Evolutionary conservation across 2,329 filamentous ascomycete genomes (phyloP), one percentile per base, ranked within the genome.

Genomic region (Microdochium nivale): DNA sequence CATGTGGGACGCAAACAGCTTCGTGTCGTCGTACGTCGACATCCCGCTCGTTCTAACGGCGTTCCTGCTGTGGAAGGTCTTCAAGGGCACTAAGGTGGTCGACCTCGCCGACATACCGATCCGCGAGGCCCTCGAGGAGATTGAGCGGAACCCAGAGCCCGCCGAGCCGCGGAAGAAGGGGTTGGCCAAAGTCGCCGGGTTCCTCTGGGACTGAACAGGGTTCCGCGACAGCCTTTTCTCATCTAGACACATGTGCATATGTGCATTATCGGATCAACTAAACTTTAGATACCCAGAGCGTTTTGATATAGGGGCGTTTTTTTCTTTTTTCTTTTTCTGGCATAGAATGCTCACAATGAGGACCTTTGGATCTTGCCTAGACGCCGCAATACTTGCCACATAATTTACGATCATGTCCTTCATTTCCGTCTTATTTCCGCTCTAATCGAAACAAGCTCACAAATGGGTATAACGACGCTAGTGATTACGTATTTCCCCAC

Each of bases 51-150:
- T 85, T 0, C 57, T 78, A 1, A 63, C 60, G 9, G 76, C 79
- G 9, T 88, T 78, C 58, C 55, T 76, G 13, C 74, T 80, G 47
- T 88, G 84, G 80, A 88, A 89, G 65, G 64, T 83, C 33, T 68
- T 78, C 61, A 86, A 85, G 62, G 77, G 79, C 56, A 85, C 84
- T 0, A 78, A 77, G 51, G 60, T 80, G 10, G 67, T 79, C 8
- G 63, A 73, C 0, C 63, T 84, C 3, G 65, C 70, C 11, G 69
- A 74, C 3, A 75, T 84, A 35, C 77, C 79, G 0, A 64, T 84
- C 0, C 61, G 66, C 1, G 73, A 75, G 9, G 79, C 79, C 0
- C 70, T 84, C 2, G 68, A 73, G 19, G 75, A 78, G 57, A 69
- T 68, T 11, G 70, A 73, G 11, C 55, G 63, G 21, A 59, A 62